Evolutionary conservation across 2,329 filamentous ascomycete species (phyloP), one percentile per base, ranked within the genome.

Genomic region (Pseudogymnoascus sp.): DNA sequence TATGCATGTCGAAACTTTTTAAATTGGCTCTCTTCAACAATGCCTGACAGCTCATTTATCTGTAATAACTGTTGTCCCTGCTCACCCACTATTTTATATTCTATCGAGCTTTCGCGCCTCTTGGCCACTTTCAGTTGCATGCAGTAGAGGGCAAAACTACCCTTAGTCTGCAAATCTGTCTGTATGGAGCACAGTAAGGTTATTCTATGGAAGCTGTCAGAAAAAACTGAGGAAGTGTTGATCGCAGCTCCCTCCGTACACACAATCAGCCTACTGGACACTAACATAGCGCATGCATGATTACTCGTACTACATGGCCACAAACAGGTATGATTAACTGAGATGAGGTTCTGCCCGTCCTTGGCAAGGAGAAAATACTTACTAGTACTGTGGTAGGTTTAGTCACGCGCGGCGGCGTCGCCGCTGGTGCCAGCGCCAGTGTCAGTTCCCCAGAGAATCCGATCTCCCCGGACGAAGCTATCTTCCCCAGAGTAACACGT

Each of bases 191-290:
- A 48, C 9, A 18, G 23, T 52, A 52, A 52, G 45, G 45, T 52
- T 52, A 28, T 52, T 45, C 45, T 30, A 52, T 52, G 3, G 45
- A 52, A 30, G 45, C 45, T 52, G 45, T 30, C 41, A 48, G 41
- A 23, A 48, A 15, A 12, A 23, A 28, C 19, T 26, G 18, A 10
- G 15, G 6, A 15, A 8, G 41, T 48, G 41, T 10, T 9, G 45
- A 52, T 52, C 45, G n/a, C 23, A n/a, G n/a, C n/a, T 52, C 30
- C 30, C 45, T 30, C 8, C 45, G 45, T 18, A 30, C 23, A 30
- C 45, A 30, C 9, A 23, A 5, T 52, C 45, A 18, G 45, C 45
- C 30, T 52, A 30, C 45, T 52, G 45, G 23, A 5, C 26, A 7
- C 45, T 52, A 12, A 30, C 26, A 18, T 30, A 7, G n/a, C 18